A percentile compares a stretch with the other conserved stretches of the same genome.
Conservation (phyloP, 345 rosid genomes). For the Citrus australasica region DNA sequence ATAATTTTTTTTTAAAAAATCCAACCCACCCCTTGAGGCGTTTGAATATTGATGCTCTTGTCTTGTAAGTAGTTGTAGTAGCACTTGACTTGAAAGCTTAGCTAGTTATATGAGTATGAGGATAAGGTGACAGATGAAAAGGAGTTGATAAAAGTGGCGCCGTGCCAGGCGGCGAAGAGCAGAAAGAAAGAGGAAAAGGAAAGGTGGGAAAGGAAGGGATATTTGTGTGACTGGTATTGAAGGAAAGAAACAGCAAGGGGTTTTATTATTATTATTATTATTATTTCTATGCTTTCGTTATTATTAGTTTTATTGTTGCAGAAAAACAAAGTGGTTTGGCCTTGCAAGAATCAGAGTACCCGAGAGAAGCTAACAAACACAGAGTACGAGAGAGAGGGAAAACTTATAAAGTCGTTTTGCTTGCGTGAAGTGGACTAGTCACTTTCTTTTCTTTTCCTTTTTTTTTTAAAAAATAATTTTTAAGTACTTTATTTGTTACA, state of each 20-base stretch:
- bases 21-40: neutral
- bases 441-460: neutral
- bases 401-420: neutral
- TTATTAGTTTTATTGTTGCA: neutral
- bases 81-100: no score
- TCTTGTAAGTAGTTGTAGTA: neutral
- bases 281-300: neutral
- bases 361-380: neutral
- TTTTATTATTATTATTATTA: neutral
- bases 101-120: neutral
- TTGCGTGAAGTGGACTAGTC: neutral
- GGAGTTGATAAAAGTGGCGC: neutral
- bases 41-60: no score
- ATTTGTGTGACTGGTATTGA: neutral
- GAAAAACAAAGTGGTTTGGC: neutral
- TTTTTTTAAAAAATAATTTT: no score
- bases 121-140: neutral
- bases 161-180: slow-evolving; percentile 6
- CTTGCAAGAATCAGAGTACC: no score
- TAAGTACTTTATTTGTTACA: neutral
- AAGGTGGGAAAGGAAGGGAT: neutral
- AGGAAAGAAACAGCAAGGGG: neutral
- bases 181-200: neutral
- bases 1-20: no score
- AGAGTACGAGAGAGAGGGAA: neutral